These are phyloP conservation scores for Cornus suecica DNA, from an alignment of 148 eudicot genomes.

Conservation along the genomic window DNA sequence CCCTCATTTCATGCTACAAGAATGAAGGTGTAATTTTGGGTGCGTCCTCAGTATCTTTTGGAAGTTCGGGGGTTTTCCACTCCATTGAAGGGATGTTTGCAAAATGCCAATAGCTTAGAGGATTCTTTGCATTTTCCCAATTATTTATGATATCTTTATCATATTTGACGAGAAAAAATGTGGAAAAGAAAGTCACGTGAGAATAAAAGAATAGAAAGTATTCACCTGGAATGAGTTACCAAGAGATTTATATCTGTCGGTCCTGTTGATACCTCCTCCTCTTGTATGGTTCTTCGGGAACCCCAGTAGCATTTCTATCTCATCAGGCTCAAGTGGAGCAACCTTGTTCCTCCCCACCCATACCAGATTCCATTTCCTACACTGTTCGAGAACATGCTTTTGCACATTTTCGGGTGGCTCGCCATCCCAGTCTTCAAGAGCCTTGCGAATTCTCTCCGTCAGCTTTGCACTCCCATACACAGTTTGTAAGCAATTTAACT, in stretches of 20 bases:
- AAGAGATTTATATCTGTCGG: conserved; percentile 68
- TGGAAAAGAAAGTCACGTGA: not conserved
- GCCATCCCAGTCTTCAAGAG: conserved; percentile 46
- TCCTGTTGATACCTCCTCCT: conserved; percentile 77
- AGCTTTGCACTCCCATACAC: conserved; percentile 62
- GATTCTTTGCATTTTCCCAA: not conserved
- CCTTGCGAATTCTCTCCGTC: conserved; percentile 56
- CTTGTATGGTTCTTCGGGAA: conserved; percentile 80
- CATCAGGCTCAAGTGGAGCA: conserved; percentile 88
- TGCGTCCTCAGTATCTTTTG: too few relatives aligned
- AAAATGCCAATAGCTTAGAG: too few relatives aligned
- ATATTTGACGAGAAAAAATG: not conserved
- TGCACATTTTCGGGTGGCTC: conserved; percentile 54
- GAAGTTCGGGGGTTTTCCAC: too few relatives aligned
- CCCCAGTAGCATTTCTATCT: conserved; percentile 73
- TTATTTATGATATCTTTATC: not conserved
- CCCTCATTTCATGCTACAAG: too few relatives aligned
- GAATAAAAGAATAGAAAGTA: not conserved
- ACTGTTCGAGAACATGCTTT: conserved; percentile 46
- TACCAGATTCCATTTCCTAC: conserved; percentile 75
- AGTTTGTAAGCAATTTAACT: conserved; percentile 74
- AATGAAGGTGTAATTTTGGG: too few relatives aligned
- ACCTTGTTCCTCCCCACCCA: conserved; percentile 83
- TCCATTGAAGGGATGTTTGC: too few relatives aligned
- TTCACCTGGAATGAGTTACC: conserved; percentile 87